Conservation (phyloP, 2,329 filamentous ascomycete genomes). For the Aspergillus alliaceus region DNA sequence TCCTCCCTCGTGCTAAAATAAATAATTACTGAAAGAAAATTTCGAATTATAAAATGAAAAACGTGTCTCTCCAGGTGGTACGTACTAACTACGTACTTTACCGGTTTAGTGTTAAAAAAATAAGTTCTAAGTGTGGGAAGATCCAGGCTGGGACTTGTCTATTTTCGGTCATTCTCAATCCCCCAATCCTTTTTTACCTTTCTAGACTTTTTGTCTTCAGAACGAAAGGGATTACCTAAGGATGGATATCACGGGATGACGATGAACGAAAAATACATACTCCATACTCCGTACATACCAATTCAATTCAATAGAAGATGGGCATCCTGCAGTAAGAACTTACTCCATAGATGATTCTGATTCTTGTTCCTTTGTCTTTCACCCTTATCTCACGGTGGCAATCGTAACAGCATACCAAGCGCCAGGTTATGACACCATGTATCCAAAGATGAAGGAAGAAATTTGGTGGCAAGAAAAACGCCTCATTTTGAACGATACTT, state of each 20-base stretch:
- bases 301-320: no score
- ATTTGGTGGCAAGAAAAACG: not conserved
- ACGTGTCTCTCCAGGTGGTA: conserved; percentile 3
- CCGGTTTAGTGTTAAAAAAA: not conserved
- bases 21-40: not conserved
- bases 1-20: not conserved
- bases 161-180: not conserved
- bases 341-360: no score
- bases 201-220: not conserved
- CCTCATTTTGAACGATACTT: not conserved
- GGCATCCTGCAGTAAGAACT: no score
- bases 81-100: not conserved
- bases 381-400: not conserved
- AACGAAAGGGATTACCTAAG: not conserved
- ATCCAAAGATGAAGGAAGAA: not conserved
- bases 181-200: not conserved
- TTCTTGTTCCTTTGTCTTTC: no score
- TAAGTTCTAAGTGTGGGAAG: not conserved
- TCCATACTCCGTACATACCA: not conserved
- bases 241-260: not conserved
- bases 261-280: no score
- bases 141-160: not conserved
- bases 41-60: not conserved
- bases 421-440: not conserved
- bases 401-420: not conserved